phyloP scores from a whole-genome alignment of 1,139 yeast species.

The Spencermartinsiella ligniputridi region DNA sequence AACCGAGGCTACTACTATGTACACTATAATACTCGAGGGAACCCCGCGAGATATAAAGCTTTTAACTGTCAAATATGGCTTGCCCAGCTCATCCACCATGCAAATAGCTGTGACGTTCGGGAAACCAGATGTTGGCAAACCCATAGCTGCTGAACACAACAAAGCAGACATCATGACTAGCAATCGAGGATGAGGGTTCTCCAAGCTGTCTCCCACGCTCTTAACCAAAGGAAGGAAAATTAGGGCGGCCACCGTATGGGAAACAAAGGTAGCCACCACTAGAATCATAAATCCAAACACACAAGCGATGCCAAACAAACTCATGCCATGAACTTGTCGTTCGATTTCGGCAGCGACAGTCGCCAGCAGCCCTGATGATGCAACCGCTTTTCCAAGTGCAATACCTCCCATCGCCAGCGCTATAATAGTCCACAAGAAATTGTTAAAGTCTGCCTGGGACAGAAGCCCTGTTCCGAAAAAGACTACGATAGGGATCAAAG shows the following conservation, averaged over 20 bases:
- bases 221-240: slow-evolving; percentile 84
- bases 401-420: slow-evolving; percentile 95
- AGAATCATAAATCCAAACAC: slow-evolving; percentile 76
- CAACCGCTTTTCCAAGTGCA: slow-evolving; percentile 87
- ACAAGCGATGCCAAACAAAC: slow-evolving; percentile 63
- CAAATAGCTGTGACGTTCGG: slow-evolving; percentile 96
- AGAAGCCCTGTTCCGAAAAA: slow-evolving; percentile 86
- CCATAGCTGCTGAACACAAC: slow-evolving; percentile 91
- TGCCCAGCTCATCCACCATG: slow-evolving; percentile 84
- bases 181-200: slow-evolving; percentile 63
- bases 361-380: slow-evolving; percentile 78
- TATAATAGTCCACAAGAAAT: slow-evolving; percentile 91
- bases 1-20: slow-evolving; percentile 62
- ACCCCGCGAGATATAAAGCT: slow-evolving; percentile 85
- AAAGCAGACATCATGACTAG: slow-evolving; percentile 81
- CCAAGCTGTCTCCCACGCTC: slow-evolving; percentile 73
- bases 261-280: slow-evolving; percentile 86
- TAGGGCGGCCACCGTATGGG: slow-evolving; percentile 94
- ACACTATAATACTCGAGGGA: slow-evolving; percentile 74
- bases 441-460: slow-evolving; percentile 82
- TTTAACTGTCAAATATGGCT: slow-evolving; percentile 75
- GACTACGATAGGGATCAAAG: slow-evolving; percentile 75
- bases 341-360: slow-evolving; percentile 73
- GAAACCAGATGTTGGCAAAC: slow-evolving; percentile 92
- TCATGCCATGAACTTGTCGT: slow-evolving; percentile 47